Conservation (phyloP, 495 filamentous ascomycete genomes). For the Xylaria acuta region DNA sequence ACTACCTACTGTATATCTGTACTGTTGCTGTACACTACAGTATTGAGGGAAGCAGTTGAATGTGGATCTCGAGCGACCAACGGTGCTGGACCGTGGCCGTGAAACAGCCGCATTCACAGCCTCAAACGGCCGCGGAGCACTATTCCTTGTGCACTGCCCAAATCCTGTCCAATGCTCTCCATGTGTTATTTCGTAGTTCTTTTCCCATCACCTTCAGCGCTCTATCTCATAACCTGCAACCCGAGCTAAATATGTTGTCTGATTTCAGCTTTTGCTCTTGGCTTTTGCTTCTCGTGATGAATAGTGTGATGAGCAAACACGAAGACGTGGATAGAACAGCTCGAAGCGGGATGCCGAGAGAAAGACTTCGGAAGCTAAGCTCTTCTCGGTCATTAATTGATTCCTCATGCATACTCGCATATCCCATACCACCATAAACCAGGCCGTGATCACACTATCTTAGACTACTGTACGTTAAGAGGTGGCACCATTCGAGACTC, state of each 20-base stretch:
- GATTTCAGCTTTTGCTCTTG: neutral
- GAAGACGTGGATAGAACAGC: neutral
- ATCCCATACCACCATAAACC: neutral
- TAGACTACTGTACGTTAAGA: neutral
- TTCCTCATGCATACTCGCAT: neutral
- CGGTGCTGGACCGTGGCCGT: neutral
- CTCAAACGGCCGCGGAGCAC: slow-evolving; percentile 14
- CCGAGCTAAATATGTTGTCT: neutral
- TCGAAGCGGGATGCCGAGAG: neutral
- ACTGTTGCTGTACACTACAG: neutral
- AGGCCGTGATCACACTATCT: neutral
- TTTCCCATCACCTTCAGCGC: neutral
- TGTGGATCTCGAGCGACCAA: slow-evolving; percentile 12
- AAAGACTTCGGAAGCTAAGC: neutral
- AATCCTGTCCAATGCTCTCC: neutral
- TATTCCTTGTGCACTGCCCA: slow-evolving; percentile 10
- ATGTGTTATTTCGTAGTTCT: neutral
- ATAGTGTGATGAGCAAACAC: neutral
- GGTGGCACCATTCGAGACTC: neutral
- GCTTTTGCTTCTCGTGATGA: neutral
- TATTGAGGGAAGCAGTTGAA: neutral
- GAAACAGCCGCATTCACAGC: slow-evolving; percentile 23
- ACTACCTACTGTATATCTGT: neutral
- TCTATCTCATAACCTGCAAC: neutral
- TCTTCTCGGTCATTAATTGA: neutral